Conservation (phyloP, 2,329 filamentous ascomycete genomes). For the Periglandula ipomoeae region DNA sequence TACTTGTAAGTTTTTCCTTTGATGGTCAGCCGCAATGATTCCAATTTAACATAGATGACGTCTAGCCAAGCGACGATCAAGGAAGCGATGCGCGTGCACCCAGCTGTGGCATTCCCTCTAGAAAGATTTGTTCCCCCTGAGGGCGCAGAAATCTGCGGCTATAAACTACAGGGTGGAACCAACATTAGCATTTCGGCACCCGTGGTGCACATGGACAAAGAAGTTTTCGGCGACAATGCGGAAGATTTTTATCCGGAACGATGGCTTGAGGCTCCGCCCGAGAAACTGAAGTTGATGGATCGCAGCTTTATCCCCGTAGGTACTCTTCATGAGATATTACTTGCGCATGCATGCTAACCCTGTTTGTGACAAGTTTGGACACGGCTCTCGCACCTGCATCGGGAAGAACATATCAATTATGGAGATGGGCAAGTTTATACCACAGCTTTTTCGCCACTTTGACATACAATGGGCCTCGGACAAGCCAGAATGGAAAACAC, state of each 20-base stretch:
- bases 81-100: slow-evolving; percentile 35
- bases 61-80: slow-evolving; percentile 25
- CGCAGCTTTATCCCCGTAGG: slow-evolving; percentile 4
- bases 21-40: neutral
- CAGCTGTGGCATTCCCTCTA: slow-evolving; percentile 33
- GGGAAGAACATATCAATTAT: slow-evolving; percentile 14
- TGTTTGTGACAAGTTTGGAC: slow-evolving; percentile 37
- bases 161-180: slow-evolving; percentile 10
- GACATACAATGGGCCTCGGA: slow-evolving; percentile 7
- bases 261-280: slow-evolving; percentile 25
- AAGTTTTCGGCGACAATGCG: slow-evolving; percentile 48
- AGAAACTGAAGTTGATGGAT: slow-evolving; percentile 11
- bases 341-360: neutral
- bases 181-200: slow-evolving; percentile 32
- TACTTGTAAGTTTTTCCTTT: slow-evolving; percentile 45
- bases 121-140: slow-evolving; percentile 8
- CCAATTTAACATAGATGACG: neutral
- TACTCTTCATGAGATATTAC: slow-evolving; percentile 7
- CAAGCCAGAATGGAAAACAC: neutral
- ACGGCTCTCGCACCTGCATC: slow-evolving; percentile 42
- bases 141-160: slow-evolving; percentile 6
- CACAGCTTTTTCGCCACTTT: slow-evolving; percentile 11
- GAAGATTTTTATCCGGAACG: slow-evolving; percentile 48
- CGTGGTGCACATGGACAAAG: slow-evolving; percentile 40
- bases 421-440: slow-evolving; percentile 12